Conservation (phyloP, 306 rosid genomes). For the Dalbergia cultrata region DNA sequence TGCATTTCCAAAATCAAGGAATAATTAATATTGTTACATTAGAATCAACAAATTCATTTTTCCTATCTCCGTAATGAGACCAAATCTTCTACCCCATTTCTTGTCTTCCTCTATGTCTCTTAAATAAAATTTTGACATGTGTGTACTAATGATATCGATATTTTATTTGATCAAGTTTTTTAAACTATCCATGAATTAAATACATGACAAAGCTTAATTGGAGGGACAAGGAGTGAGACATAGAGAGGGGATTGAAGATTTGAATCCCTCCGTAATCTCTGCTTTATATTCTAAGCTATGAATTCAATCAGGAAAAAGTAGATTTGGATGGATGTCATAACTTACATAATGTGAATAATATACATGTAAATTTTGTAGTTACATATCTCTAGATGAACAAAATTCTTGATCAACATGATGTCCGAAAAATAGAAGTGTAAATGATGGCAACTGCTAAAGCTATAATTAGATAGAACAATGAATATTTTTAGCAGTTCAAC, state of each 20-base stretch:
- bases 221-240: no score
- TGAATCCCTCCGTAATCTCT: not conserved
- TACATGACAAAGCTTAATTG: no score
- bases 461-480: not conserved
- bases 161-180: no score
- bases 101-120: no score
- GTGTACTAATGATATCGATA: no score
- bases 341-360: constrained; percentile 39
- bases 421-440: not conserved
- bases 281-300: not conserved
- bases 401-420: constrained; percentile 47
- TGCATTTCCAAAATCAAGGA: constrained; percentile 51
- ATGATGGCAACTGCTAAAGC: constrained; percentile 14
- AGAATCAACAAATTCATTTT: constrained; percentile 11
- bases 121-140: no score
- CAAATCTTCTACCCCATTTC: no score
- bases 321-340: constrained; percentile 28
- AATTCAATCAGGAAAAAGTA: not conserved
- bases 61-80: no score
- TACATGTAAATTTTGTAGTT: constrained; percentile 53
- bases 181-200: no score
- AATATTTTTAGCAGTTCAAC: no score
- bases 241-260: no score
- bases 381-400: constrained; percentile 53
- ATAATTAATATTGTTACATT: not conserved